Evolutionary conservation across 2,329 filamentous ascomycete species (phyloP), one percentile per base, ranked within the genome.

Genomic region (Ophiobolus disseminans): DNA sequence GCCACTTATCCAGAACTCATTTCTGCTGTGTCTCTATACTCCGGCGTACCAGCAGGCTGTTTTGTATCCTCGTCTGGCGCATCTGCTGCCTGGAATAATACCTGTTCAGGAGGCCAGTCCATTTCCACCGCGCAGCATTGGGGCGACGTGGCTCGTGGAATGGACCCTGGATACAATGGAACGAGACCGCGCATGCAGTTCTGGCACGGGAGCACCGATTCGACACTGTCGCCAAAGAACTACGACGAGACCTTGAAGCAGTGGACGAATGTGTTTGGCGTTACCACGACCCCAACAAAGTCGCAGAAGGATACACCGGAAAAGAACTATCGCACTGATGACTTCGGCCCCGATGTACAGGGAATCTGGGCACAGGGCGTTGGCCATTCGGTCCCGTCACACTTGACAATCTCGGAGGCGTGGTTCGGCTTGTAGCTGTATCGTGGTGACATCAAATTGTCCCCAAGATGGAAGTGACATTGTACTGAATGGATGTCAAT

Each of bases 21-120:
- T 57, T 76, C 75, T 1, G 81, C 78, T 1, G 80, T 78, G 0
- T 74, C 76, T 8, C 73, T 76, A 2, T 82, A 79, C 53, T 78
- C 78, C 2, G 82, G 82, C 22, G 81, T 82, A 1, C 77, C 82
- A 0, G 80, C 78, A 20, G 81, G 79, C 3, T 84, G 82, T 62
- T 84, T 81, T 52, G 74, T 78, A 1, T 76, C 70, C 31, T 63
- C 71, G 7, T 68, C 74, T 1, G 73, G 74, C 10, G 72, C 69
- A 28, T 75, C 76, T 1, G 68, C 73, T 40, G 74, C 70, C 0
- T 83, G 82, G 80, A 84, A 82, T 69, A 74, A 67, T 34, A 74
- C 75, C 1, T 85, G 82, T 66, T 75, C 81, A 1, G 66, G 73
- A 20, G 81, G 81, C 3, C 67, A 78, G 34, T 66, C 79, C 41